Base-by-base conservation (phyloP, 352 stramenopile genomes). In the Pelagophyceae sp. region DNA sequence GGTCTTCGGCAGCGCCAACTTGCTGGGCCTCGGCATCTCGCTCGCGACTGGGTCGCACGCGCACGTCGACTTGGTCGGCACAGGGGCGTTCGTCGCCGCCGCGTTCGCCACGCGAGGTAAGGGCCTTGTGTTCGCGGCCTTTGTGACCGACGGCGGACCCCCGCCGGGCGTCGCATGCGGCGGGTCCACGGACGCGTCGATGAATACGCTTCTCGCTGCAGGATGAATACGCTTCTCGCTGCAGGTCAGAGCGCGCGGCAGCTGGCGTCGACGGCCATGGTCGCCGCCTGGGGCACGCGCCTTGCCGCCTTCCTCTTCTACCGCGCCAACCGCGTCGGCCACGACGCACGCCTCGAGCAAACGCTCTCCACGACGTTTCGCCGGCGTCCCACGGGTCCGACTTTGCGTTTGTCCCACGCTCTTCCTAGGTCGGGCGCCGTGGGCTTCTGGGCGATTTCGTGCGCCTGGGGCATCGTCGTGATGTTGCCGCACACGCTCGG, bases 11-110 rank as follows among this genome's bases (percentile, higher is more conserved):
- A 25, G 15, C n/a, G 45, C 45, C 1, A 80, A 80, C 50, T 25
- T 23, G 20, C 19, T 75, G 25, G 77, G 77, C 5, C 35, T 79
- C 19, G 31, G 77, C 27, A 76, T 80, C 72, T 67, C 31, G 25
- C 6, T 80, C 29, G 60, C 72, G 5, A 79, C 38, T 17, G 58
- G 38, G 25, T 76, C 76, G 25, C 86, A 90, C 76, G 71, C 85
- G 51, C 86, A 90, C 80, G 72, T 90, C 5, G 86, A 90, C 77
- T 67, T 90, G 27, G 78, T 90, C 27, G 86, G 86, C 27, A 88
- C 86, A 0, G 86, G 86, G 63, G 81, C 84, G 0, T 90, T 90
- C 81, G 81, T 79, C 20, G 29, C 83, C n/a, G 80, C 82, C 20
- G 78, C 83, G 38, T 77, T 75, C 63, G 31, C 78, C 25, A n/a